Base-by-base conservation (phyloP, 192 early-diverging fungal genomes). In the Rhizoclosmatium globosum region DNA sequence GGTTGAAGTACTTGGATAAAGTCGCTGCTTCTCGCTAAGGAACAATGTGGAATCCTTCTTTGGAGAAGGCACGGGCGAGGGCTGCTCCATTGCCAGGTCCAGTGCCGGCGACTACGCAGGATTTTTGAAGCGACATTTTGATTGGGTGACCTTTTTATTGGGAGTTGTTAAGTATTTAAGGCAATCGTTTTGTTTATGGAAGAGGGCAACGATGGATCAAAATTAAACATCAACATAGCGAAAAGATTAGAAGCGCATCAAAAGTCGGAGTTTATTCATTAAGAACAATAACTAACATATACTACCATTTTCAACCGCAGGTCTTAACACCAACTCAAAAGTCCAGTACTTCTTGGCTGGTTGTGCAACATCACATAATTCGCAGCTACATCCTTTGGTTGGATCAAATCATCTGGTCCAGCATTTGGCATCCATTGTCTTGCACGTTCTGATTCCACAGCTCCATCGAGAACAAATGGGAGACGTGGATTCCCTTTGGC, bases 381-480 rank as follows among this genome's bases (percentile, higher is more conserved):
- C 19, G 45, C 58, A 38, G 83, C 83, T 38, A 82, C 56, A 21
- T n/a, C 47, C 3, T 56, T 47, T 1, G 80, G 80, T 17, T 75
- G 68, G 3, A 84, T 31, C 47, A 73, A 66, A 4, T 61, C 72
- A 38, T 80, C 77, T 57, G 47, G 62, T 11, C 48, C 79, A 3
- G 76, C 82, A 41, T 70, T 50, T 7, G 68, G 73, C 68, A 62
- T 68, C 71, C 79, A 71, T n/a, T n/a, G 15, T 3, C 75, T 66
- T 17, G 64, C 68, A 3, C 19, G 17, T 19, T 78, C 77, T n/a
- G 58, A 62, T 17, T 82, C 66, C 47, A 84, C 71, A 11, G 82
- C 43, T 47, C 83, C 83, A 71, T 84, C 83, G 21, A 84, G 59
- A 62, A 84, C 64, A 0, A 82, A 56, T 84, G 80, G 13, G 83